Evolutionary conservation across 2,329 filamentous ascomycete species (phyloP), one percentile per base, ranked within the genome.

Genomic region (Pyrenochaeta sp.): DNA sequence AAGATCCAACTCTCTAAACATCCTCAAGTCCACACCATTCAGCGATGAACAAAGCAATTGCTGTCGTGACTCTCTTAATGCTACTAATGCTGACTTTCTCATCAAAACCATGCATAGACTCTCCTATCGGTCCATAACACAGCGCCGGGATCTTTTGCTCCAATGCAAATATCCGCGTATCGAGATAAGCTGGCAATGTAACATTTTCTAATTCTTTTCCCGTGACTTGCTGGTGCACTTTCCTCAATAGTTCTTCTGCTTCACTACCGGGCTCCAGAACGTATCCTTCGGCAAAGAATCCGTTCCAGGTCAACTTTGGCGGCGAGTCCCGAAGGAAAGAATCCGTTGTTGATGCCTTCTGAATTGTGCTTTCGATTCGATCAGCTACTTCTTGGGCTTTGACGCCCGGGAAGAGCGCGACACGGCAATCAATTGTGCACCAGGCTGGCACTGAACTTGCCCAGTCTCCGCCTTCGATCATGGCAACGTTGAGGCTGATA

Each of bases 391-490:
- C 48, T 36, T 60, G 51, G 14, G 62, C 60, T 29, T 51, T 54
- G 5, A 60, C 55, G 1, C 62, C 62, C 3, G 62, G 62, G 15
- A 59, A 65, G 6, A 65, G 52, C 3, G 62, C 62, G 15, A 65
- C 60, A 7, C 62, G 60, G 49, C 62, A 65, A 41, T 65, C 62
- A 29, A 63, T 63, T 7, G 45, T 54, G 27, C 62, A 63, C 62
- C 62, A 65, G 2, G 62, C 62, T 14, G 62, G 60, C 3, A 65
- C 62, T 11, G 57, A 61, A 27, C 59, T 63, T 6, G 62, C 58
- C 62, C 62, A 65, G 31, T 65, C 62, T 21, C 62, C 62, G 15
- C 62, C 62, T 17, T 61, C 51, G 15, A 64, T 64, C 52, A 60
- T 64, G 7, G 59, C 62, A 15, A 65, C 56, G 23, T 63, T 63